Base-by-base conservation (phyloP, 169 alveolate species). In the Plasmodium coatneyi region DNA sequence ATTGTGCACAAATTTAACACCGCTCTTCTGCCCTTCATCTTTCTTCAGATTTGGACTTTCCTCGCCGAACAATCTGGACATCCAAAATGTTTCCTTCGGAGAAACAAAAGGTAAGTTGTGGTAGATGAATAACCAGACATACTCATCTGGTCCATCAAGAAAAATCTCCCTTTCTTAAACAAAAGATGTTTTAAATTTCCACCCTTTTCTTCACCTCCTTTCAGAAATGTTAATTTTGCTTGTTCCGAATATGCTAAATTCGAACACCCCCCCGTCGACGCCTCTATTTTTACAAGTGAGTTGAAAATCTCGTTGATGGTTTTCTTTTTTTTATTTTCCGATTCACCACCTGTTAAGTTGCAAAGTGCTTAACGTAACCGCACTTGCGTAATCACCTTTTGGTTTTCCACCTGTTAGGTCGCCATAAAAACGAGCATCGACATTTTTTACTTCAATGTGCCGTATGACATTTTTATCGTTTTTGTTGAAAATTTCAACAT, bases 391-490 rank as follows among this genome's bases (percentile, higher is more conserved):
- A 71, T 25, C 25, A 30, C 60, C 78, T 5, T 52, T 84, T 22
- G 6, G 5, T 14, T 28, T 14, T 28, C 2, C 46, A 9, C 60
- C 82, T 49, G 39, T 32, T 93, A 95, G 96, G 95, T 92, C n/a
- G 97, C 96, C 6, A 92, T 96, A 70, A 94, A 93, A 86, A 84
- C 95, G 41, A 91, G 92, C 14, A 14, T 96, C 46, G 97, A 92
- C 49, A 81, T 92, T 36, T 94, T 94, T 83, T 96, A 94, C 92
- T 96, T 96, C 82, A 71, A 92, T 19, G 93, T 93, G 6, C 95
- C 97, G 3, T 96, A 90, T 79, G 94, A 92, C 36, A 80, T 92
- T 46, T 92, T 86, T 70, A 92, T 92, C 36, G 96, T 95, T 43
- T 92, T 95, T 25, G 95, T 89, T 3, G 96, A 95, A 56, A 66